phyloP scores from a whole-genome alignment of 1,284 basidiomycete genomes.

The Malassezia obtusa region DNA sequence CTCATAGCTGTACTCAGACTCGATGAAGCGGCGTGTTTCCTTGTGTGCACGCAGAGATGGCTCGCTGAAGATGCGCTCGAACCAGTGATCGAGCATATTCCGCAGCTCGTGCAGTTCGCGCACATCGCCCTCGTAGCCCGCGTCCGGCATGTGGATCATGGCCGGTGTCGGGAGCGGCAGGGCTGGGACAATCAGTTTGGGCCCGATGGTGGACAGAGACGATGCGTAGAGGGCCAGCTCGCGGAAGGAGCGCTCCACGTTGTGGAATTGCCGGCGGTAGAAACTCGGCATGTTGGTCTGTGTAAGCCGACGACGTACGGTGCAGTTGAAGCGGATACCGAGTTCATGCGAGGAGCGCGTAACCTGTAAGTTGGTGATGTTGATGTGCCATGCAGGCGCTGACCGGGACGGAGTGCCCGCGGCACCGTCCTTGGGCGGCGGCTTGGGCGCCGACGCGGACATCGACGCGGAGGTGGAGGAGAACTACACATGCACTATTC shows the following conservation, averaged over 20 bases:
- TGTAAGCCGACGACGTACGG: not conserved
- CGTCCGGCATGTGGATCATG: slow-evolving; percentile 7
- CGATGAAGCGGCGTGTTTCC: slow-evolving; percentile 36
- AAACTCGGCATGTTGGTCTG: slow-evolving; percentile 40
- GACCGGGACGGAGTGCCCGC: not conserved
- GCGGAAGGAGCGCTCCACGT: slow-evolving; percentile 28
- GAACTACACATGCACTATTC: not conserved
- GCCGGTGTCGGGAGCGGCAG: slow-evolving; percentile 27
- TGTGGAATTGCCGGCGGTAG: slow-evolving; percentile 24
- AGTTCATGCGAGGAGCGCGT: slow-evolving; percentile 4
- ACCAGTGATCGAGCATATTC: slow-evolving; percentile 30
- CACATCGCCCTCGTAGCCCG: slow-evolving; percentile 1
- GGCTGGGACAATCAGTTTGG: slow-evolving; percentile 27
- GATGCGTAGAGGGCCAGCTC: slow-evolving; percentile 33
- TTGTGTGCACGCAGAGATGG: slow-evolving; percentile 25
- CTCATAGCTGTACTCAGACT: slow-evolving; percentile 38
- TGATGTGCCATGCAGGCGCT: slow-evolving; percentile 3
- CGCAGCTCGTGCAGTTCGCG: slow-evolving; percentile 30
- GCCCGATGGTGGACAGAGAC: slow-evolving; percentile 24
- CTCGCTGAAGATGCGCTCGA: slow-evolving; percentile 26
- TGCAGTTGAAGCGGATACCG: slow-evolving; percentile 14
- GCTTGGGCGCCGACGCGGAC: not conserved
- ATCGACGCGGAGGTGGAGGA: not conserved
- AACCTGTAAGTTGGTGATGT: not conserved
- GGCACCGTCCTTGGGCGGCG: not conserved